Base-by-base conservation (phyloP, 2,329 filamentous ascomycete species). In the Aaosphaeria pasadenensis region DNA sequence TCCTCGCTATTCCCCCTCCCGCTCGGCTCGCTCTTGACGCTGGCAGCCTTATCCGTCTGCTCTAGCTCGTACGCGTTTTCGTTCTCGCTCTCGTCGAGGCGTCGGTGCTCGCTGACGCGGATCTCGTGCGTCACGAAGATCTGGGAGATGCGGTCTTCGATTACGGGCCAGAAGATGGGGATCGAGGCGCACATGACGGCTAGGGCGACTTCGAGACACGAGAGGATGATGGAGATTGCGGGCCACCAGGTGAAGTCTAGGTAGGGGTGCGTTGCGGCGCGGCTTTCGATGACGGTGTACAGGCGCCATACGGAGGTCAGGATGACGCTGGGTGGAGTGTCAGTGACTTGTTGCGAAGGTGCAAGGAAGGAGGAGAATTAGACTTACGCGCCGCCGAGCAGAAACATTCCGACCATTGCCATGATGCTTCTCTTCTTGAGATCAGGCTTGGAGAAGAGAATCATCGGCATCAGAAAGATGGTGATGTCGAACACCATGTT, bases 401-500 rank as follows among this genome's bases (percentile, higher is more conserved):
- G 33, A 39, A 70, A 69, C 0, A 71, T 51, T 1, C 64, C 67
- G 28, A 51, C 39, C 51, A 71, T 54, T 1, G 62, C 63, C n/a
- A 66, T 5, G 5, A 63, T 30, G 24, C 58, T 66, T 50, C 60
- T 69, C 36, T 43, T 48, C 33, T 56, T 47, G 30, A 71, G 39
- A 9, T 63, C 58, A 0, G 65, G 55, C 7, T 53, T 57, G 3
- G 50, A 48, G 41, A 71, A 64, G 13, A 69, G 50, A 1, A 67
- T 54, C 49, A 69, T 52, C 0, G 67, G 68, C 3, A 58, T 57
- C 1, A 61, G 6, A 38, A 69, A 66, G 4, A 71, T 56, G 5
- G 57, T 45, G n/a, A 69, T 33, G 36, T 71, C 68, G 32, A 70
- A 62, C 4, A 58, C 51, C 66, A 70, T 69, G 53, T 70, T 70